Evolutionary conservation across 2,329 filamentous ascomycete species (phyloP), one percentile per base, ranked within the genome.

Genomic region (Stagonosporopsis vannaccii): DNA sequence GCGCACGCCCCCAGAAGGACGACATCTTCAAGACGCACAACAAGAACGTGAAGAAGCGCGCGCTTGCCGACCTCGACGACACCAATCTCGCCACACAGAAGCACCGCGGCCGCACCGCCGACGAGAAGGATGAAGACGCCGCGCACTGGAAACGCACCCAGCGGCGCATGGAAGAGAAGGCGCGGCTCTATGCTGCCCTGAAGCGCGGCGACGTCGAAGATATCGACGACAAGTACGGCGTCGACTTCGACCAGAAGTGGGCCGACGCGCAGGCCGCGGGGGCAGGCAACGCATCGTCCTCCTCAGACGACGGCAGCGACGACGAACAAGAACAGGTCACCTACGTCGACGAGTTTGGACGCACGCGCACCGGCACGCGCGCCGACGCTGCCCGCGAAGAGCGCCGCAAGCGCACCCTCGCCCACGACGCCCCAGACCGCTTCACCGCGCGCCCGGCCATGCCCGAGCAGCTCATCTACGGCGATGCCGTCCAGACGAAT

Each of bases 231-330:
- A 83, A 85, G 22, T 84, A 81, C 61, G 77, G 96, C 23, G 89
- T 99, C 2, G 94, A 99, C 78, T 99, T 99, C 75, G 95, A 98
- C 77, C 84, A 89, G 58, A 99, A 98, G 79, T 98, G 95, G 93
- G 92, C 90, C 0, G 91, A 96, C 71, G 79, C 80, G 22, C 80
- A 87, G 51, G 76, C 74, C 3, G 68, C 70, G 1, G 77, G 71
- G 49, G 78, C 81, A 55, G 59, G 78, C 6, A 75, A 74, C 2
- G 76, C 78, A 1, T 75, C 62, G 40, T 72, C 58, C 12, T 72
- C 58, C 13, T 72, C 73, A 1, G 78, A 78, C 46, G 46, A 50
- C 8, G 3, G 15, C 62, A 57, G 60, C n/a, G 75, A 80, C 42
- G 74, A 80, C 40, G 80, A 82, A 23, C 89, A 92, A 50, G 89